Percentiles rank a stretch among this genome's conserved stretches.
phyloP scores from a whole-genome alignment of 495 filamentous ascomycete genomes.

The Mytilinidion resinicola region DNA sequence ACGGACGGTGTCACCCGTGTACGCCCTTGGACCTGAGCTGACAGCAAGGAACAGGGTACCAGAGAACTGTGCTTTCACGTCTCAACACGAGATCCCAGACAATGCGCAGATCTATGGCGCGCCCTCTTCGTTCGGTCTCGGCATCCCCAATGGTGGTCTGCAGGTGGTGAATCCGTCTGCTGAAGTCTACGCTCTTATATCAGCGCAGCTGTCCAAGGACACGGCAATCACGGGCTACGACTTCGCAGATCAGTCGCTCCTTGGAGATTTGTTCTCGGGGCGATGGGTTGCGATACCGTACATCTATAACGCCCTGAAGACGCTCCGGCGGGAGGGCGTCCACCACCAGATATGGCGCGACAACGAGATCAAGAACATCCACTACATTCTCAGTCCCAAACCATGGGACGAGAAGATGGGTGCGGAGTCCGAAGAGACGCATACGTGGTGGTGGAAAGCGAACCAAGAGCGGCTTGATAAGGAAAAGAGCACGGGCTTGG shows the following conservation, averaged over 20 bases:
- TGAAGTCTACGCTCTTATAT: constrained; percentile 51
- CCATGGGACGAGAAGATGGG: constrained; percentile 65
- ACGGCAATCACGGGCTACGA: constrained; percentile 48
- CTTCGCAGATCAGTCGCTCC: constrained; percentile 71
- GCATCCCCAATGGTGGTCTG: constrained; percentile 67
- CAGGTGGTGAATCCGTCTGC: constrained; percentile 62
- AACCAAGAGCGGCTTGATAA: constrained; percentile 48
- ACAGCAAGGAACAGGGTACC: constrained; percentile 46
- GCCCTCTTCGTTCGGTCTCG: constrained; percentile 47
- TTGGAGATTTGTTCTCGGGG: constrained; percentile 58
- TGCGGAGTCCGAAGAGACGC: constrained; percentile 46
- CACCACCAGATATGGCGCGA: constrained; percentile 72
- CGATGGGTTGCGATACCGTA: constrained; percentile 72
- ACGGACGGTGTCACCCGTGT: constrained; percentile 18
- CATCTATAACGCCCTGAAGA: constrained; percentile 78
- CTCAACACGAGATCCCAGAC: constrained; percentile 55
- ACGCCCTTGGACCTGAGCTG: background rate
- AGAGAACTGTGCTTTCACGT: constrained; percentile 67
- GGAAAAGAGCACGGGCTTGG: constrained; percentile 43
- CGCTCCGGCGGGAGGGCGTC: constrained; percentile 59
- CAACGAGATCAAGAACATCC: constrained; percentile 67
- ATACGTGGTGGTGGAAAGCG: constrained; percentile 60
- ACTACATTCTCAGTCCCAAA: constrained; percentile 75
- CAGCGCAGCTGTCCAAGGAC: constrained; percentile 41
- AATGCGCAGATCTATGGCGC: constrained; percentile 52